Base-by-base conservation (phyloP, 1,284 basidiomycete species). In the Mycosarcoma maydis region DNA sequence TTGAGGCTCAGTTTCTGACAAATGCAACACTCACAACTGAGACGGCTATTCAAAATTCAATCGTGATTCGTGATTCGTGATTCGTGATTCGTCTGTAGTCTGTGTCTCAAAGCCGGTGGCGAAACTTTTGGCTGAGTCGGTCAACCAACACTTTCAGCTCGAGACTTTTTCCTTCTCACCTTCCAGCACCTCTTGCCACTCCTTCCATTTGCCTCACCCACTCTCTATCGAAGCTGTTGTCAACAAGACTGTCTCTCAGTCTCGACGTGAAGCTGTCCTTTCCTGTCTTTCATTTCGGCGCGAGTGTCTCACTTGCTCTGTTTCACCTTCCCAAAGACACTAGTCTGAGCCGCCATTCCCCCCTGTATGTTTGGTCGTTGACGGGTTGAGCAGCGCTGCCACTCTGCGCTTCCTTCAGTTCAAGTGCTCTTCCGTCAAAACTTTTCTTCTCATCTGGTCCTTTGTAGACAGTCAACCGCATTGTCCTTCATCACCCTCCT, bases 71-170 rank as follows among this genome's bases (percentile, higher is more conserved):
- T n/a, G n/a, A n/a, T n/a, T n/a, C n/a, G n/a, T n/a, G n/a, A n/a
- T n/a, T n/a, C n/a, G n/a, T n/a, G n/a, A n/a, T n/a, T n/a, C n/a
- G n/a, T n/a, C n/a, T n/a, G n/a, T n/a, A n/a, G n/a, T n/a, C n/a
- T n/a, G n/a, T n/a, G n/a, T n/a, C 34, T 17, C 22, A 13, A 29
- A 42, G 34, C 29, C 17, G 52, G 52, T 55, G 52, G 52, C 52
- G 52, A 47, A 38, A 54, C n/a, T 30, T 22, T 41, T 46, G 52
- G 52, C 52, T 55, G 52, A 55, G 44, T 55, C 51, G 51, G 9
- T 22, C 41, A 20, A 41, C 29, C 43, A 29, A 42, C 42, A 36
- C 42, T 37, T 37, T 11, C 16, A 5, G 33, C 37, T 48, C 27
- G 17, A 36, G n/a, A n/a, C n/a, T n/a, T n/a, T n/a, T n/a, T n/a